Evolutionary conservation across 306 rosid genomes (phyloP), one percentile per base, ranked within the genome.

Genomic region (Dryas drummondii): DNA sequence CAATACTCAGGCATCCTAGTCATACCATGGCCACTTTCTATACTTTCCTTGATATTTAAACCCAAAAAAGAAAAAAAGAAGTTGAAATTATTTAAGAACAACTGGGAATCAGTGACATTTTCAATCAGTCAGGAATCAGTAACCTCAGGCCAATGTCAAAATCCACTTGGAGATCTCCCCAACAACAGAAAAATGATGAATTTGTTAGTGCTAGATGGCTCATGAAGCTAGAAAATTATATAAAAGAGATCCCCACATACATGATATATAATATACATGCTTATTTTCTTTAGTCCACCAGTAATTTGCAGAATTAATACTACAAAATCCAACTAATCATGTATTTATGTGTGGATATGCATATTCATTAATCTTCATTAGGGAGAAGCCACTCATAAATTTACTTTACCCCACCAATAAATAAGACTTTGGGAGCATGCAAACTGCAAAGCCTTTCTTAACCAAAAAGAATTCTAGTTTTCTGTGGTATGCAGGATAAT

Each of bases 111-210:
- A 45, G 22, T 45, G 37, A 27, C 22, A 57, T 58, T 58, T 72
- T 72, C 76, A 45, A 57, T 72, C 66, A 72, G 44, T 12, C 12
- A 7, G 75, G 54, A 55, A 71, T 71, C 7, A 44, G n/a, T 12
- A 44, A 57, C 46, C 66, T 14, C 42, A 70, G 5, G 19, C 52
- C 17, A 56, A 55, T 60, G 37, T 72, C 46, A 46, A 7, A 57
- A 56, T 19, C 65, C 76, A 57, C 76, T 22, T 7, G 55, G 22
- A 70, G 41, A 54, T 41, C 52, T 44, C 12, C 41, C 55, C 14
- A 19, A 6, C 57, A 48, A 13, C 44, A 67, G n/a, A 63, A 63
- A 14, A 63, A 63, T 63, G 68, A 63, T 40, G 40, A 14, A 4
- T 59, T 9, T 62, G 48, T n/a, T 13, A 7, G 3, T 7, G 40